A percentile compares a stretch with the other conserved stretches of the same genome.
Conservation (phyloP, 2,329 filamentous ascomycete species). For the Colletotrichum noveboracense region DNA sequence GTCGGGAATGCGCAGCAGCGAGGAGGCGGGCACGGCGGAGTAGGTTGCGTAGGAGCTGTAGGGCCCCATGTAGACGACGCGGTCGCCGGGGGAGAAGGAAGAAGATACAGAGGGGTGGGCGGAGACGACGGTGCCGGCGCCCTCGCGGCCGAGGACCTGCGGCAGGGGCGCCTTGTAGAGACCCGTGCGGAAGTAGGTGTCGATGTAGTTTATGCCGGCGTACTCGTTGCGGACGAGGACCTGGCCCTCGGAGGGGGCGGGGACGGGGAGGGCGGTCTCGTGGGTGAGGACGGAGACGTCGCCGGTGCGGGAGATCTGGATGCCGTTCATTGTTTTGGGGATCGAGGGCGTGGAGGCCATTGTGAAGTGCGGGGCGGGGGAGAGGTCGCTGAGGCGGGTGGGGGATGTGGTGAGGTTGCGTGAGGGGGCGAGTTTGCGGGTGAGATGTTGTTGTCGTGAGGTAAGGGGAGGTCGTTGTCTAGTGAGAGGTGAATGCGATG, state of each 20-base stretch:
- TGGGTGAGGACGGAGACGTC: conserved; percentile 75
- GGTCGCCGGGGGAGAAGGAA: conserved; percentile 68
- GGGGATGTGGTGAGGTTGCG: neutral
- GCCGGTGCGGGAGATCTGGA: conserved; percentile 75
- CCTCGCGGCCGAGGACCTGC: conserved; percentile 81
- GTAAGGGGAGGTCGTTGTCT: neutral
- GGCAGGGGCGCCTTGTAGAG: conserved; percentile 79
- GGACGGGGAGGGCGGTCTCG: conserved; percentile 74
- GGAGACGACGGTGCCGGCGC: conserved; percentile 71
- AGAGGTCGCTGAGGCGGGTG: neutral
- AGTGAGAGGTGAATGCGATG: neutral
- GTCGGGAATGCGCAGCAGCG: conserved; percentile 68
- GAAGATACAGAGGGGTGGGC: conserved; percentile 52
- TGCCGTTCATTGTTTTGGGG: conserved; percentile 68
- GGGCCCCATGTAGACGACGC: conserved; percentile 71
- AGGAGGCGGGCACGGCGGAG: conserved; percentile 55
- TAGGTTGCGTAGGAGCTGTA: conserved; percentile 61
- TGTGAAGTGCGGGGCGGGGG: conserved; percentile 4
- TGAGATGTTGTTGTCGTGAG: neutral
- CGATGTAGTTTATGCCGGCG: conserved; percentile 87
- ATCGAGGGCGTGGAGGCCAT: neutral
- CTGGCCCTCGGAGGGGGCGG: conserved; percentile 70
- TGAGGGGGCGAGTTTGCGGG: neutral
- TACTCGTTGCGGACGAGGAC: conserved; percentile 82
- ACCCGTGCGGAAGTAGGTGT: conserved; percentile 88